Conservation (phyloP, 805 yeast species). For the Ogataea corticis region DNA sequence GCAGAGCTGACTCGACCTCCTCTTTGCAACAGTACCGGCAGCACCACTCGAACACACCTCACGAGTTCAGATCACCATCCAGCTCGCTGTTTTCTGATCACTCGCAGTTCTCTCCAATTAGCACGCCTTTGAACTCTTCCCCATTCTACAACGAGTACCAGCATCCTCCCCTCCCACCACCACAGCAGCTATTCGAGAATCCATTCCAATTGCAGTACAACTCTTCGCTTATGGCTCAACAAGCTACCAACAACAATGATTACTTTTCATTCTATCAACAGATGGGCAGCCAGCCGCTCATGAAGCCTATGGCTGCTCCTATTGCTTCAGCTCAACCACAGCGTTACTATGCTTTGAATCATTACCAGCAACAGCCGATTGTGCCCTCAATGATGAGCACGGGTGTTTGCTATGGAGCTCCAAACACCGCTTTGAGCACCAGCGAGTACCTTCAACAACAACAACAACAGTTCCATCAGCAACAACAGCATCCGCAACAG, state of each 20-base stretch:
- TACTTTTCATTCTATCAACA: slow-evolving; percentile 21
- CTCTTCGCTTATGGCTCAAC: slow-evolving; percentile 15
- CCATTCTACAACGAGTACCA: slow-evolving; percentile 26
- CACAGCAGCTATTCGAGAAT: slow-evolving; percentile 26
- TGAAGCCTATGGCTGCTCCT: slow-evolving; percentile 10
- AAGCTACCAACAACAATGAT: slow-evolving; percentile 12
- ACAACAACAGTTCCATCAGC: slow-evolving; percentile 12
- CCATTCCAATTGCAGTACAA: slow-evolving; percentile 27
- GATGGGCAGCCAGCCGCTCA: slow-evolving; percentile 13
- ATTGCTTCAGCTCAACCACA: slow-evolving; percentile 14
- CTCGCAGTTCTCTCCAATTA: slow-evolving; percentile 27
- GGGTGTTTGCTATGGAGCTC: slow-evolving; percentile 13
- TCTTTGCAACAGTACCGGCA: slow-evolving; percentile 4
- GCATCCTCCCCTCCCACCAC: slow-evolving; percentile 9
- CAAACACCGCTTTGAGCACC: slow-evolving; percentile 2
- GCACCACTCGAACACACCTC: slow-evolving; percentile 11
- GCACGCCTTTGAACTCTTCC: slow-evolving; percentile 26
- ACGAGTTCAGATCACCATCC: slow-evolving; percentile 22
- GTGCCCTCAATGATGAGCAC: slow-evolving; percentile 21
- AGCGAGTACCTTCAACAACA: slow-evolving; percentile 10
- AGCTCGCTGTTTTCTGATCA: slow-evolving; percentile 23
- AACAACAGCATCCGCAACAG: slow-evolving; percentile 12
- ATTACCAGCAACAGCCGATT: slow-evolving; percentile 16
- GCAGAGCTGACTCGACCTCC: slow-evolving; percentile 10
- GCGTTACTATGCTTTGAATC: slow-evolving; percentile 22